Conservation (phyloP, 1,284 basidiomycete genomes). For the Xerocomus minutiporus region DNA sequence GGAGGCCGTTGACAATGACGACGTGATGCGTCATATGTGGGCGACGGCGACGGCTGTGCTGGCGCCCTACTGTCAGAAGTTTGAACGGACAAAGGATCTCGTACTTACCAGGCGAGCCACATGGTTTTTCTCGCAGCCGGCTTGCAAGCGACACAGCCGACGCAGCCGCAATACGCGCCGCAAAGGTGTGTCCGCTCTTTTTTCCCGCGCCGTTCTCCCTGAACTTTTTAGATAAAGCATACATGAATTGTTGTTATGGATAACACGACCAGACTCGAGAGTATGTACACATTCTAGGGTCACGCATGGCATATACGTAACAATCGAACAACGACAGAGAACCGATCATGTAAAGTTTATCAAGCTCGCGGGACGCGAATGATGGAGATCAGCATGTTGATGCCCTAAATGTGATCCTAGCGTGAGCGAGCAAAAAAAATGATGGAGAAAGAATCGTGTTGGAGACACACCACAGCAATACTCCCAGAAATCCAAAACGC, state of each 20-base stretch:
- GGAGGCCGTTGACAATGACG: too few relatives aligned
- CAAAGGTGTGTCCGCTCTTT: too few relatives aligned
- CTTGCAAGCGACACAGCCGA: too few relatives aligned
- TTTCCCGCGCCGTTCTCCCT: too few relatives aligned
- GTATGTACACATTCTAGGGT: neutral
- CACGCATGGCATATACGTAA: neutral
- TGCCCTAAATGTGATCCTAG: neutral
- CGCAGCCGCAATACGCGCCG: too few relatives aligned
- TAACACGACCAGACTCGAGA: neutral
- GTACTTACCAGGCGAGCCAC: too few relatives aligned
- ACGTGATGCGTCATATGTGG: too few relatives aligned
- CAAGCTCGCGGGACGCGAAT: neutral
- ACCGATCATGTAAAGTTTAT: neutral
- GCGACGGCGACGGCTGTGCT: too few relatives aligned
- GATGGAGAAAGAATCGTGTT: neutral
- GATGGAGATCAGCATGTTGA: constrained; percentile 7
- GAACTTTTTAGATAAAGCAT: too few relatives aligned
- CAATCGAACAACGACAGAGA: neutral
- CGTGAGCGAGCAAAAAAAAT: neutral
- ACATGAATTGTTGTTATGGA: neutral
- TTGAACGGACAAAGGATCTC: too few relatives aligned
- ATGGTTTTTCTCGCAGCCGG: too few relatives aligned
- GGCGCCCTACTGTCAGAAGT: too few relatives aligned
- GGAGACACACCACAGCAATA: constrained; percentile 29
- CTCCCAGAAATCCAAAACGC: constrained; percentile 47